Evolutionary conservation across 345 rosid species (phyloP), one percentile per base, ranked within the genome.

Genomic region (Psidium guajava): DNA sequence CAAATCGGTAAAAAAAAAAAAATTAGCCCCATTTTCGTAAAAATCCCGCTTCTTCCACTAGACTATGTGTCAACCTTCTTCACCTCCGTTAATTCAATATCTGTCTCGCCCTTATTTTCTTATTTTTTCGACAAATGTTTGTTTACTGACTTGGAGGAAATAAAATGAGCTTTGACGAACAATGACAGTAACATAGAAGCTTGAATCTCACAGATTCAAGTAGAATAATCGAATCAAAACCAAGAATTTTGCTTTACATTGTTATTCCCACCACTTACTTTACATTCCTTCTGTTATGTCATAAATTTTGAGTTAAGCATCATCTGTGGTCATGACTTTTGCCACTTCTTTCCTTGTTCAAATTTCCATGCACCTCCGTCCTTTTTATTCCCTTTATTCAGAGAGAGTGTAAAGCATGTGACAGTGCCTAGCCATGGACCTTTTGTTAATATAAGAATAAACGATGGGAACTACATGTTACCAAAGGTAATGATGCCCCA

Each of bases 401-500:
- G 20, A 88, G 89, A 40, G 74, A 82, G 89, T 86, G 86, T 81
- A 89, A 83, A 89, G 88, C 82, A 84, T 77, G 91, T 86, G 89
- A 90, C 49, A 91, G 86, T 36, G 86, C 47, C 77, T 32, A 69
- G 47, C 22, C 9, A 69, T 18, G 87, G 82, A 86, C 54, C 80
- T 75, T 87, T 86, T 84, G 82, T 80, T 44, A 44, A 80, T 80
- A 80, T 47, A 80, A 86, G 86, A 88, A 87, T 69, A 69, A 69
- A 69, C 24, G 77, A 69, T 32, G 77, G 32, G 77, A 32, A 32
- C 77, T 32, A 2, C 9, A 18, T 69, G 77, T 32, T 69, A 69
- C 77, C 77, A 18, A 69, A 89, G 87, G 84, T 75, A 88, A 90
- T 88, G 54, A 90, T 87, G 83, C 73, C 84, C 89, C 91, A 89